Evolutionary conservation across 805 yeast genomes (phyloP), one percentile per base, ranked within the genome.

Genomic region (Kodamaea nitidulidarum): DNA sequence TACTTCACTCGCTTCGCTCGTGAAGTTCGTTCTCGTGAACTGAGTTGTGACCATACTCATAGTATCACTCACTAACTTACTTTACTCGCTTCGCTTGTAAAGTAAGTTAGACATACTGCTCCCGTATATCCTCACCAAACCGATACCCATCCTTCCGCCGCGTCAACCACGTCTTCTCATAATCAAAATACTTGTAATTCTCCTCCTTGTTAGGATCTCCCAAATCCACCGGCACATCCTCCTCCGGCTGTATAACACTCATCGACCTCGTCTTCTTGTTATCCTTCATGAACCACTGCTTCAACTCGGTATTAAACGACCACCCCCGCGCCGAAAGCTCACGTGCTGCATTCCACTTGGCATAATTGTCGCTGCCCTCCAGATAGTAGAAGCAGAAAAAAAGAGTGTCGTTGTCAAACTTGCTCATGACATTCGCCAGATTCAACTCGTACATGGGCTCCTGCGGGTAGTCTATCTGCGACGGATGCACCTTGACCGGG

Each of bases 381-480:
- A 81, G 76, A 60, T 88, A 93, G 65, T 93, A 93, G 63, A 93
- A 93, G 36, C 91, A 84, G 70, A 86, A 93, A 50, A 91, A 90
- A 49, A 93, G 63, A 2, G 98, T 91, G 55, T 88, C 96, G 22
- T 80, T 69, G 54, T 88, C 95, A 52, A 91, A 76, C 51, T 83
- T 87, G 18, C 75, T 67, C 62, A 86, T 70, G 30, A 84, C 61
- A 38, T 70, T 67, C 11, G 80, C 70, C 46, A 81, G 78, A 36
- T 79, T 82, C 39, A 76, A 66, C 55, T 79, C 85, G 42, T 78
- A 77, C 61, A 80, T 71, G 22, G 90, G 90, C 44, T 84, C 93
- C 55, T 81, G 87, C 2, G 98, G 98, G 63, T 87, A 93, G 61
- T 82, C 86, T 15, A 84, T 76, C 27, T 93, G 86, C 6, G 95